Base-by-base conservation (phyloP, 139 green algal species). In the Chlorella sp. region DNA sequence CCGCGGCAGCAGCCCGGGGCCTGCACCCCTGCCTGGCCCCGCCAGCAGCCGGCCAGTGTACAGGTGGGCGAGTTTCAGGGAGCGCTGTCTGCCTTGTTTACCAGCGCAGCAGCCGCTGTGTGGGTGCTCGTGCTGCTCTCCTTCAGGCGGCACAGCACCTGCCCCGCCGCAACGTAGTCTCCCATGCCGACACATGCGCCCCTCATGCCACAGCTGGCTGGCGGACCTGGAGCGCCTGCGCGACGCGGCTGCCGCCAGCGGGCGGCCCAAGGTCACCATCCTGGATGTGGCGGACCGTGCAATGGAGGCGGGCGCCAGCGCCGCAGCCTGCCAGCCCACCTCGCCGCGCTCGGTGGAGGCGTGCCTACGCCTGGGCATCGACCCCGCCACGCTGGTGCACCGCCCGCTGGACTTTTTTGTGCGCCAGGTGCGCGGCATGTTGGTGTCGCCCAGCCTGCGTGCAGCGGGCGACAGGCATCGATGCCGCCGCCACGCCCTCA, bases 321-420 rank as follows among this genome's bases (percentile, higher is more conserved):
- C 83, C 28, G 41, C 30, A 4, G 47, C 60, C 39, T 60, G 26
- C 64, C 76, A 57, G 38, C 94, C 94, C 60, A 95, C 89, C 56
- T 95, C 90, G 80, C 94, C 95, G 0, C 91, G 94, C 30, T 96
- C 92, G 21, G 90, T 97, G 17, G 91, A 98, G 80, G 94, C 95
- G 0, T 98, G 94, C 89, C 93, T 97, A 68, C 80, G 91, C 1
- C 74, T 97, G 25, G 95, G 95, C 34, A 92, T 98, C 68, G 95
- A 98, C 88, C 95, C 95, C 11, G 41, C 90, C 26, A 90, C 95
- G 56, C 92, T 98, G 44, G 82, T 89, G 51, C 93, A 92, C 85
- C 88, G 92, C 39, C 90, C 93, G n/a, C 25, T 89, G 9, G 81
- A 91, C 17, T 82, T 74, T 36, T 98, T 95, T 83, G 69, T 90